phyloP scores from a whole-genome alignment of 371 early-diverging fungal species.

The Actinomucor elegans region DNA sequence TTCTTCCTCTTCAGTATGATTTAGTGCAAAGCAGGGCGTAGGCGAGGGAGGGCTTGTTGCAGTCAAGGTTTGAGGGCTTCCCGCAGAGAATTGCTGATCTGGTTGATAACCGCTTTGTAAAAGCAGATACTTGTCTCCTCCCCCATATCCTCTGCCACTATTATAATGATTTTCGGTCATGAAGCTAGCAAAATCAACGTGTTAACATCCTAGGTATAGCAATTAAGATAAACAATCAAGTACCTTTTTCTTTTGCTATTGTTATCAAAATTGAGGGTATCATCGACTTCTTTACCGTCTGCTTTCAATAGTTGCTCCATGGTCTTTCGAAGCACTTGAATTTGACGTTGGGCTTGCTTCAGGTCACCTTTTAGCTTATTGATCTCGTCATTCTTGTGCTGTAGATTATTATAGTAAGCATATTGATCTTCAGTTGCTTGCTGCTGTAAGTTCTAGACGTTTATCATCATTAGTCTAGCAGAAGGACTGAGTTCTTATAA shows the following conservation, averaged over 20 bases:
- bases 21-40: slow-evolving; percentile 6
- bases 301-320: slow-evolving; percentile 40
- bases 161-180: too few species aligned
- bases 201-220: too few species aligned
- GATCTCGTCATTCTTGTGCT: slow-evolving; percentile 20
- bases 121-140: slow-evolving; percentile 6
- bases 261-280: background rate
- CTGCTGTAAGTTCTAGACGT: slow-evolving; percentile 7
- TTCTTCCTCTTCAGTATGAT: slow-evolving; percentile 10
- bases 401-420: slow-evolving; percentile 8
- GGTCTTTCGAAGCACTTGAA: slow-evolving; percentile 30
- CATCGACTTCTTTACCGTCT: slow-evolving; percentile 21
- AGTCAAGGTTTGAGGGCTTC: background rate
- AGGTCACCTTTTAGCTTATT: slow-evolving; percentile 21
- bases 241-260: background rate
- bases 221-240: background rate
- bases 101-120: slow-evolving; percentile 19
- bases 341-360: slow-evolving; percentile 30
- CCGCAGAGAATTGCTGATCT: background rate
- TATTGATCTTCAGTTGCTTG: slow-evolving; percentile 7
- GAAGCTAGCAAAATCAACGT: too few species aligned
- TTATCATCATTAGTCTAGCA: too few species aligned
- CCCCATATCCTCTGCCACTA: too few species aligned
- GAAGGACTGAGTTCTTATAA: background rate
- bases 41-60: slow-evolving; percentile 22